These are phyloP conservation scores for Arctostaphylos glauca DNA, from an alignment of 148 eudicot species.

Conservation along the genomic window DNA sequence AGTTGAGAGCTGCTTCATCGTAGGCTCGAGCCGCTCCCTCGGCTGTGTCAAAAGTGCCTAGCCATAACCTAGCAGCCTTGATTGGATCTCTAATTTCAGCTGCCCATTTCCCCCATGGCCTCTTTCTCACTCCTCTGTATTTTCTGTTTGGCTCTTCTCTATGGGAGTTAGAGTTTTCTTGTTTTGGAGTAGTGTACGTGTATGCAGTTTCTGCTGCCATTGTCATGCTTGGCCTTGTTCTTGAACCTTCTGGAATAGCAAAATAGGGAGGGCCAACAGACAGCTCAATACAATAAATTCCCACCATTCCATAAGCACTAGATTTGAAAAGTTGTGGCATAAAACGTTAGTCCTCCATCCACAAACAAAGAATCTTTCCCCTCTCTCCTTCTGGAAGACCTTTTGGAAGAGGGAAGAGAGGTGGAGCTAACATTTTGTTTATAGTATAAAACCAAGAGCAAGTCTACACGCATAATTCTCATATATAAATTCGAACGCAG, in stretches of 20 bases:
- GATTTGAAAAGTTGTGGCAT: no score
- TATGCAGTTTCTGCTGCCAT: not conserved
- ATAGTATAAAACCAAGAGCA: no score
- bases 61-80: slow-evolving; percentile 47
- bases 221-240: not conserved
- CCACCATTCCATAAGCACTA: not conserved
- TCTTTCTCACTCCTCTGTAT: slow-evolving; percentile 76
- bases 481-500: no score
- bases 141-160: slow-evolving; percentile 33
- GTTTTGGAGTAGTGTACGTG: not conserved
- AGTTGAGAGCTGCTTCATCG: slow-evolving; percentile 66
- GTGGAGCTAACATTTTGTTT: no score
- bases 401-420: no score
- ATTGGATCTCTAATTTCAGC: slow-evolving; percentile 75
- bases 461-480: no score
- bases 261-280: not conserved
- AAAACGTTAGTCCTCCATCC: no score
- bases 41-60: slow-evolving; percentile 48
- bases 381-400: no score
- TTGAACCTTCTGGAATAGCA: not conserved
- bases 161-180: not conserved
- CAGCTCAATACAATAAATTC: not conserved
- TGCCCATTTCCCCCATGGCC: slow-evolving; percentile 95
- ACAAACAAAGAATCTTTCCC: no score
- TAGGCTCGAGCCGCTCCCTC: slow-evolving; percentile 78